Conservation (phyloP, 2,329 filamentous ascomycete species). For the Beauveria asiatica region DNA sequence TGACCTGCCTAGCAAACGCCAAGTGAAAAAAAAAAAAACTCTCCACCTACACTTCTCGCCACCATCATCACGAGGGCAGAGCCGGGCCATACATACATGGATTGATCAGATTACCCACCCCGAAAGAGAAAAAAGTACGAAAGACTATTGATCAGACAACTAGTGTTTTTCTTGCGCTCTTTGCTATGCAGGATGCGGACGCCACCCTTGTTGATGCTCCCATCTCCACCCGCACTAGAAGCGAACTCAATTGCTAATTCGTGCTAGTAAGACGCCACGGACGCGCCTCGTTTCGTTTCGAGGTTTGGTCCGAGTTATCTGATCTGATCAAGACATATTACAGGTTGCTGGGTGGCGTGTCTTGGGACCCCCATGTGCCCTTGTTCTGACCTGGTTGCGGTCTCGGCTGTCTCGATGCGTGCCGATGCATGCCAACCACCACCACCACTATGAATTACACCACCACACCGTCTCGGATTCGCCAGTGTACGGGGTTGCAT, state of each 20-base stretch:
- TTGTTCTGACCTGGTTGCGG: not conserved
- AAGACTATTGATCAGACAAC: not conserved
- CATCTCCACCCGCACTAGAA: not conserved
- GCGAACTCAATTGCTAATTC: not conserved
- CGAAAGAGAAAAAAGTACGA: not conserved
- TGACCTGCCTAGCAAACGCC: not conserved
- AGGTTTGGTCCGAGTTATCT: constrained; percentile 2
- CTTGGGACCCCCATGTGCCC: not conserved
- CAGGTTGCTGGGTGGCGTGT: not conserved
- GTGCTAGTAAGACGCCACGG: not conserved
- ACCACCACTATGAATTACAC: not conserved
- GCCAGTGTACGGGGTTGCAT: not conserved
- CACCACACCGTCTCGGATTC: not conserved
- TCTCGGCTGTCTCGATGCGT: not conserved
- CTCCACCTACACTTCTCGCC: not conserved
- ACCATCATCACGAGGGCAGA: not conserved
- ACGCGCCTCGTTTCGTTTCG: constrained; percentile 1
- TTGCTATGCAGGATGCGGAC: not conserved
- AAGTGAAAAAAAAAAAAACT: not conserved
- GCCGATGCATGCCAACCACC: not conserved
- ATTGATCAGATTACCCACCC: constrained; percentile 10
- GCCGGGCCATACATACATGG: not conserved
- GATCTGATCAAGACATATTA: not conserved
- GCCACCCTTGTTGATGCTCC: not conserved
- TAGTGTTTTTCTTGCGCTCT: not conserved